Evolutionary conservation across 2,329 filamentous ascomycete genomes (phyloP).

Genomic region (Fusarium sp.): DNA sequence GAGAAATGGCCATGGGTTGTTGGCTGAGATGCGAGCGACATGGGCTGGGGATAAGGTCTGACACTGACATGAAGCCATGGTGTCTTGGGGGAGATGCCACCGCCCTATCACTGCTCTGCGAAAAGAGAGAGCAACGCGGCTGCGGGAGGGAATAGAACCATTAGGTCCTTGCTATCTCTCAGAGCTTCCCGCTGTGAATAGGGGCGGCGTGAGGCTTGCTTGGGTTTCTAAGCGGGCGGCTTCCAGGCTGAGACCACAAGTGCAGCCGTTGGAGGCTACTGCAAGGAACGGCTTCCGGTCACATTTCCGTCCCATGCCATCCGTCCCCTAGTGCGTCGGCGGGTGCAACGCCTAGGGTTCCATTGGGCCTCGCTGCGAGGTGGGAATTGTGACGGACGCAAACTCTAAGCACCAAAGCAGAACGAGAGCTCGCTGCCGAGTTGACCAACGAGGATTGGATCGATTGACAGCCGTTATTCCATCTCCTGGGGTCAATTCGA

Average conservation of each 20-base stretch:
- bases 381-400: conserved; percentile 13
- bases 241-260: conserved; percentile 27
- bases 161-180: conserved; percentile 4
- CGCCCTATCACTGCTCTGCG: not conserved
- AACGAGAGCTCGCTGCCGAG: conserved; percentile 1
- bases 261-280: conserved; percentile 38
- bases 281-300: conserved; percentile 34
- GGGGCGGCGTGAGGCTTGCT: conserved; percentile 16
- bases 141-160: conserved; percentile 2
- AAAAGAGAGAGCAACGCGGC: conserved; percentile 6
- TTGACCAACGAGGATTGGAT: conserved; percentile 24
- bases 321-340: conserved; percentile 23
- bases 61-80: conserved; percentile 23
- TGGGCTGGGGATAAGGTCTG: conserved; percentile 9
- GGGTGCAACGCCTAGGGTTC: conserved; percentile 17
- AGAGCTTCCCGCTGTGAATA: conserved; percentile 14
- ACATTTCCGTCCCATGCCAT: conserved; percentile 34
- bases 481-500: not conserved
- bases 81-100: conserved; percentile 6
- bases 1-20: not conserved
- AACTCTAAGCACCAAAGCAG: conserved; percentile 37
- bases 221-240: conserved; percentile 16
- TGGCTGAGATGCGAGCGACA: conserved; percentile 4
- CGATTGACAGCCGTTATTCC: conserved; percentile 16
- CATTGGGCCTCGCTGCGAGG: conserved; percentile 20